Evolutionary conservation across 306 rosid genomes (phyloP).

Genomic region (Senna tora): DNA sequence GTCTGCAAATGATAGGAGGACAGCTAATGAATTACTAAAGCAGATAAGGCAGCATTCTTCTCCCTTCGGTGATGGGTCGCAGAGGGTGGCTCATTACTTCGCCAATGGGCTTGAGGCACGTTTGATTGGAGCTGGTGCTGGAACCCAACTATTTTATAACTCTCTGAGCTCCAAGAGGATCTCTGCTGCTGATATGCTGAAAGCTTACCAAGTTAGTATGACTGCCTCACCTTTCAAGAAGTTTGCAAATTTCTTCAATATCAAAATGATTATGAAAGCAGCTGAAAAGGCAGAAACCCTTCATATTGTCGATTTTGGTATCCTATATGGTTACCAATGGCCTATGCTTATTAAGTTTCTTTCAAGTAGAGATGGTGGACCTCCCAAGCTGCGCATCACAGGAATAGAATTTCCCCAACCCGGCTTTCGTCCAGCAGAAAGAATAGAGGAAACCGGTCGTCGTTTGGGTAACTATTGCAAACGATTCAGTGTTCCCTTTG

Average conservation of each 20-base stretch:
- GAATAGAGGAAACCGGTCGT: conserved; percentile 77
- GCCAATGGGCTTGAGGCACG: conserved; percentile 74
- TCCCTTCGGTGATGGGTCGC: conserved; percentile 60
- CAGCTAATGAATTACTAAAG: conserved; percentile 64
- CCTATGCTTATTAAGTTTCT: conserved; percentile 74
- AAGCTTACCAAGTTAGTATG: conserved; percentile 56
- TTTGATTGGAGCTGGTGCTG: conserved; percentile 64
- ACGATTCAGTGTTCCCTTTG: conserved; percentile 74
- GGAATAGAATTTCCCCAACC: conserved; percentile 83
- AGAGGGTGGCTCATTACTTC: conserved; percentile 75
- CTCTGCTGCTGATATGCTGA: conserved; percentile 61
- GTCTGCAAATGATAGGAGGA: conserved; percentile 58
- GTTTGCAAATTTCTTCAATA: conserved; percentile 59
- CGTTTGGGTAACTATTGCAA: conserved; percentile 71
- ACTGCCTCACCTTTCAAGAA: conserved; percentile 70
- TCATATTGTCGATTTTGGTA: conserved; percentile 85
- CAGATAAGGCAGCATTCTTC: conserved; percentile 77
- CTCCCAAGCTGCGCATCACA: conserved; percentile 79
- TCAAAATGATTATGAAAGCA: conserved; percentile 49
- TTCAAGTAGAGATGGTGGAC: conserved; percentile 64
- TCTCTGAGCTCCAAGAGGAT: conserved; percentile 46
- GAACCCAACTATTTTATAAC: conserved; percentile 55
- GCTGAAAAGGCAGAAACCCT: conserved; percentile 61
- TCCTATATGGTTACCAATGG: conserved; percentile 88
- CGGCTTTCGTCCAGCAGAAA: conserved; percentile 80